Evolutionary conservation across 164 flowering plant genomes (phyloP).

Genomic region (Amborella trichopoda): DNA sequence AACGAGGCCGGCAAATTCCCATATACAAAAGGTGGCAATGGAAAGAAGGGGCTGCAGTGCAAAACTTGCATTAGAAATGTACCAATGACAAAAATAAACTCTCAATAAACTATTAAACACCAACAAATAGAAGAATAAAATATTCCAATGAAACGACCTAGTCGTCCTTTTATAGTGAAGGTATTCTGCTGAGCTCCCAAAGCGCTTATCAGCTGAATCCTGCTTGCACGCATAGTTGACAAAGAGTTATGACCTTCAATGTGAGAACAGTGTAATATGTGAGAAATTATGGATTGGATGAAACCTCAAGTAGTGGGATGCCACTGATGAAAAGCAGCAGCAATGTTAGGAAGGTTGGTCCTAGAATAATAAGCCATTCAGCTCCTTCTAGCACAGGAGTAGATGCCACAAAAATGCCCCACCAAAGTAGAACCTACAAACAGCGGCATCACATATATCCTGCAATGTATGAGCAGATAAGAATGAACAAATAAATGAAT

Average conservation of each 20-base stretch:
- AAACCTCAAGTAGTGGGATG: slow-evolving; percentile 90
- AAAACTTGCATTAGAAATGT: background rate
- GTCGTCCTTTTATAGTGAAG: slow-evolving; percentile 57
- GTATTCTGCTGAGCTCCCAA: slow-evolving; percentile 46
- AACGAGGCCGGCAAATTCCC: slow-evolving; percentile 70
- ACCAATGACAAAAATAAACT: background rate
- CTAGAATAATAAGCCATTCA: slow-evolving; percentile 83
- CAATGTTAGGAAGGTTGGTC: slow-evolving; percentile 74
- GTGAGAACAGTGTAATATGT: background rate
- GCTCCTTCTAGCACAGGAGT: slow-evolving; percentile 62
- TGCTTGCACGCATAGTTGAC: slow-evolving; percentile 16
- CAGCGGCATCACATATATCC: background rate
- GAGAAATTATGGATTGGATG: no score
- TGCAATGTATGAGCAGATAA: background rate
- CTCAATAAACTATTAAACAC: background rate
- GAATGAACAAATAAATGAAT: background rate
- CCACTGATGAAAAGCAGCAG: slow-evolving; percentile 94
- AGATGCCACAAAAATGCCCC: slow-evolving; percentile 90
- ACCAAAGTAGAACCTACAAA: slow-evolving; percentile 83
- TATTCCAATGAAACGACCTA: slow-evolving; percentile 30
- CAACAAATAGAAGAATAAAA: background rate
- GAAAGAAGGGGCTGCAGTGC: slow-evolving; percentile 74
- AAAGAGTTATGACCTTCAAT: no score
- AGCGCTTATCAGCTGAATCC: slow-evolving; percentile 89
- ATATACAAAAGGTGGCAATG: slow-evolving; percentile 64